Conservation (phyloP, 2,329 filamentous ascomycete genomes). For the Alternaria sp. region DNA sequence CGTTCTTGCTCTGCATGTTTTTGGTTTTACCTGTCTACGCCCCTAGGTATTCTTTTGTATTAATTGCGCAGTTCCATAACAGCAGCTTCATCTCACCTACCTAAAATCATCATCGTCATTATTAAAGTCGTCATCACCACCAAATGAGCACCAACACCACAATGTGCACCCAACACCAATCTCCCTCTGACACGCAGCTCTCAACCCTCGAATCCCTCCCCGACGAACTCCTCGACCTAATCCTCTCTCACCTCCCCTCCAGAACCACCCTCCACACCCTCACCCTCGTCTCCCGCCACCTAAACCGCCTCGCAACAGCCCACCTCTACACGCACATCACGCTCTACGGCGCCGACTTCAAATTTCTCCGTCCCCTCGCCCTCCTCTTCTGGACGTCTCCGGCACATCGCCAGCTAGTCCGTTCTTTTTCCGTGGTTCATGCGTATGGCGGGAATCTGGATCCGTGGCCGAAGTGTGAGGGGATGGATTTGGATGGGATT, state of each 20-base stretch:
- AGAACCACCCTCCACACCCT: constrained; percentile 7
- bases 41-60: neutral
- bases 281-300: constrained; percentile 11
- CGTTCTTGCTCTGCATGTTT: neutral
- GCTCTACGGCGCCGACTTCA: constrained; percentile 11
- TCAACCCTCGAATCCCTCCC: constrained; percentile 12
- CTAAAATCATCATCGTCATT: neutral
- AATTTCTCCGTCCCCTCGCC: constrained; percentile 16
- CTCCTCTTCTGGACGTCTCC: constrained; percentile 18
- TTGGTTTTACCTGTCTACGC: neutral
- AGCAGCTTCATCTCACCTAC: neutral
- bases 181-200: neutral
- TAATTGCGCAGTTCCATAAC: neutral
- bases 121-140: neutral
- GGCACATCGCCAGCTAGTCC: constrained; percentile 8
- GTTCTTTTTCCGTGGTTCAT: constrained; percentile 10
- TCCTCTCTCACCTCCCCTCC: neutral
- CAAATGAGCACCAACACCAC: neutral
- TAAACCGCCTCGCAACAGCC: constrained; percentile 21
- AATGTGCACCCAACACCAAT: neutral
- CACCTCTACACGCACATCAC: constrained; percentile 18
- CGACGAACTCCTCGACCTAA: constrained; percentile 22
- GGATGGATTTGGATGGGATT: constrained; percentile 2
- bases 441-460: constrained; percentile 22
- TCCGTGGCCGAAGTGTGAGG: constrained; percentile 13